A percentile compares a stretch with the other conserved stretches of the same genome.
Evolutionary conservation across 192 early-diverging fungal genomes (phyloP).

Genomic region (Helicostylum pulchrum): DNA sequence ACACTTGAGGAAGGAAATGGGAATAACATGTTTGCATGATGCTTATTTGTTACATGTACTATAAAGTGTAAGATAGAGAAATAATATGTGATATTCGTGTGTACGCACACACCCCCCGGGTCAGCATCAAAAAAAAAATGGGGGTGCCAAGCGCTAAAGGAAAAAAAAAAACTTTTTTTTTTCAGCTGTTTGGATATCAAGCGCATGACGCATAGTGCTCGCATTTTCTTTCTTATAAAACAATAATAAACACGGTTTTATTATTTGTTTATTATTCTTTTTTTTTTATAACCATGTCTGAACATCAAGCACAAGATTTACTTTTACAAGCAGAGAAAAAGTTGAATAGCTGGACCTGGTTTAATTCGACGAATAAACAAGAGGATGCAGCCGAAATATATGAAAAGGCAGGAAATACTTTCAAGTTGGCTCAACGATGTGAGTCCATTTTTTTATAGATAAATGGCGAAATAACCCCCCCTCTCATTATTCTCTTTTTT

Average conservation of each 20-base stretch:
- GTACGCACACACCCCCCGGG: too few relatives aligned
- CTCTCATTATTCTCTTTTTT: not conserved
- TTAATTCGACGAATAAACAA: slow-evolving; percentile 70
- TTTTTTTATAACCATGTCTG: slow-evolving; percentile 26
- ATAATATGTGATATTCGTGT: too few relatives aligned
- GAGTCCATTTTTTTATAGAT: slow-evolving; percentile 12
- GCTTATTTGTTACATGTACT: too few relatives aligned
- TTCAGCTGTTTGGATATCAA: too few relatives aligned
- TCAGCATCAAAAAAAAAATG: too few relatives aligned
- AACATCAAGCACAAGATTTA: slow-evolving; percentile 53
- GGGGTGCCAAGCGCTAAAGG: too few relatives aligned
- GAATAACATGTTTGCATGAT: too few relatives aligned
- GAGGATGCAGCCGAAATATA: slow-evolving; percentile 94
- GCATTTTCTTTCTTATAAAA: too few relatives aligned
- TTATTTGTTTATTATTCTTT: slow-evolving; percentile 1
- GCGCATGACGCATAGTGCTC: too few relatives aligned
- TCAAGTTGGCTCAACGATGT: slow-evolving; percentile 91
- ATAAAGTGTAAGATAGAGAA: too few relatives aligned
- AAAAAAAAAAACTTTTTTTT: too few relatives aligned
- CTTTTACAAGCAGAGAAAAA: slow-evolving; percentile 69
- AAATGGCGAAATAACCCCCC: not conserved
- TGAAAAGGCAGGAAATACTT: slow-evolving; percentile 85
- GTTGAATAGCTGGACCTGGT: slow-evolving; percentile 58
- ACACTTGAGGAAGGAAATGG: too few relatives aligned
- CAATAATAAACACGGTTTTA: not conserved